These are phyloP conservation scores for Trebouxia sp. DNA, from an alignment of 139 green algal species.

Conservation along the genomic window DNA sequence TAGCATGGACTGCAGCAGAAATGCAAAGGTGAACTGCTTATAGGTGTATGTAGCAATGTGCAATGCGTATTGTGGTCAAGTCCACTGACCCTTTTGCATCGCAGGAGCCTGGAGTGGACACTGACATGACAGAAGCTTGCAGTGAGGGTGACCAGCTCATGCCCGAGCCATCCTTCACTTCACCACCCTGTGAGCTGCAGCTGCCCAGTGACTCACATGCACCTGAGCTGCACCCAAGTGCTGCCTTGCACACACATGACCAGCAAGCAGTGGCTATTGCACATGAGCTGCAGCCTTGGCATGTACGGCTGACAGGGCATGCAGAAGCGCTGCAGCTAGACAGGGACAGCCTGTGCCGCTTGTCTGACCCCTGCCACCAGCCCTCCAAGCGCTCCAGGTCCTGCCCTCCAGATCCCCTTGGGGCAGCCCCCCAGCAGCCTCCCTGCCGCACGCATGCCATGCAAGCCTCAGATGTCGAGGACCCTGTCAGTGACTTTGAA, in stretches of 20 bases:
- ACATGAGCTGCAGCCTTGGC: neutral
- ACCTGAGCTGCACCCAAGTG: no score
- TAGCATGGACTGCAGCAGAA: no score
- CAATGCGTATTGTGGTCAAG: no score
- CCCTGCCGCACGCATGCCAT: neutral
- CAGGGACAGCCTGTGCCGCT: conserved; percentile 13
- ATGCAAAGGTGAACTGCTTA: no score
- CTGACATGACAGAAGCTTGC: neutral
- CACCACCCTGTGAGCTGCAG: no score
- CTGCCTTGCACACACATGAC: no score
- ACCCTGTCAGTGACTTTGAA: neutral
- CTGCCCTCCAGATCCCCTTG: conserved; percentile 7
- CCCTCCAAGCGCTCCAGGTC: conserved; percentile 11
- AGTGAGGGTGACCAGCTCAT: no score
- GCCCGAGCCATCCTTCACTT: no score
- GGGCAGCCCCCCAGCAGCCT: neutral
- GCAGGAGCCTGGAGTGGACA: neutral
- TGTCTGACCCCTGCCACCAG: conserved; percentile 6
- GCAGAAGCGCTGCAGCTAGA: conserved; percentile 7
- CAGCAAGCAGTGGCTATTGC: neutral
- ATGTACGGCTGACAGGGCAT: conserved; percentile 6
- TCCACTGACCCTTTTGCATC: no score
- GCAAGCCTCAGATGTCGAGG: neutral
- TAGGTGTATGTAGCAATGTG: no score
- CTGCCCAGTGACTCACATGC: no score